Conservation (phyloP, 371 early-diverging fungal species). For the Syncephalastrum racemosum region DNA sequence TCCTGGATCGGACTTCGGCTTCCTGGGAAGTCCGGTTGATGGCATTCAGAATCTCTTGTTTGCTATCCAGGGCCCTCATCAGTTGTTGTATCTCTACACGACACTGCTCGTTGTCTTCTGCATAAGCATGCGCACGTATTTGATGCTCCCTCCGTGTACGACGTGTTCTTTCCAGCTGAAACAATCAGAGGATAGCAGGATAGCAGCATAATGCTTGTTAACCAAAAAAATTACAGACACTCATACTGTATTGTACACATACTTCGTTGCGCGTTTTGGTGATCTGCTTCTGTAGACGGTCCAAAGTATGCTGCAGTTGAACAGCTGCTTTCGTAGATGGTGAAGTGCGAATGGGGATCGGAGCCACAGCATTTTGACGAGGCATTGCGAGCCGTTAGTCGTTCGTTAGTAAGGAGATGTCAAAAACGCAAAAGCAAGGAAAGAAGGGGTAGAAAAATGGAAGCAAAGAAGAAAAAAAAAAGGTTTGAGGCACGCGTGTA, state of each 20-base stretch:
- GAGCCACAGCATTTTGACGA: no score
- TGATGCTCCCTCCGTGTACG: slow-evolving; percentile 28
- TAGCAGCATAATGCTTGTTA: no score
- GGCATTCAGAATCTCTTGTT: slow-evolving; percentile 38
- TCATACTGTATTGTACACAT: no score
- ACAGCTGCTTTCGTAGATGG: slow-evolving; percentile 23
- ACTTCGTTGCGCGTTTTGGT: neutral
- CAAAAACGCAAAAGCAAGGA: no score
- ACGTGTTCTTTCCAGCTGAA: slow-evolving; percentile 25
- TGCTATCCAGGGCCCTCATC: slow-evolving; percentile 39
- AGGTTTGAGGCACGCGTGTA: no score
- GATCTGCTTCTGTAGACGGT: slow-evolving; percentile 17
- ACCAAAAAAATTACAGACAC: no score
- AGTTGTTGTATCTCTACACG: slow-evolving; percentile 40
- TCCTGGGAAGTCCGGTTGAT: slow-evolving; percentile 27
- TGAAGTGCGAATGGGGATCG: slow-evolving; percentile 1
- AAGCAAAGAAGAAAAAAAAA: no score
- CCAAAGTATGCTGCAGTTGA: slow-evolving; percentile 21
- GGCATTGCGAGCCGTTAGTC: no score
- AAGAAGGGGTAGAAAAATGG: no score
- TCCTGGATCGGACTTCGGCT: slow-evolving; percentile 28
- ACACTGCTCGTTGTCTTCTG: slow-evolving; percentile 34
- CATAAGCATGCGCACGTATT: slow-evolving; percentile 31
- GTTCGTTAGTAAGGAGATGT: no score
- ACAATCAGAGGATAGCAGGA: neutral